Percentiles rank a stretch among this genome's conserved stretches.
phyloP scores from a whole-genome alignment of 129 eudicot genomes.

The Centella asiatica region DNA sequence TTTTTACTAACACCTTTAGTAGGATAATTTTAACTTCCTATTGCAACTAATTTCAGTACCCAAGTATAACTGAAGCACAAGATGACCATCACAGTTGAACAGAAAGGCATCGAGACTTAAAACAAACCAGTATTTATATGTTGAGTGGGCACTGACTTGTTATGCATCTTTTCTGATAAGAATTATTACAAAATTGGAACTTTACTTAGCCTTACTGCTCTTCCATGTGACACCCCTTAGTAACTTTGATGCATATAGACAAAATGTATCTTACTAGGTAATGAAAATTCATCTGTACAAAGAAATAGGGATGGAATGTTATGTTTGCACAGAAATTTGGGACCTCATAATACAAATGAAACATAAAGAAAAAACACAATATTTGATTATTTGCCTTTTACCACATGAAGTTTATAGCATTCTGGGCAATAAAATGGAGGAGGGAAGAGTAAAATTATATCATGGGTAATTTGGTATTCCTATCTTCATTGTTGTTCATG shows the following conservation, averaged over 20 bases:
- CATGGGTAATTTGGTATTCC: not conserved
- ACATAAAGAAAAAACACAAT: no score
- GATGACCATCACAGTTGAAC: not conserved
- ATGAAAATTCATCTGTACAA: no score
- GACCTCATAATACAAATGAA: not conserved
- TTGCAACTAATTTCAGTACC: not conserved
- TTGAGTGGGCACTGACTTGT: no score
- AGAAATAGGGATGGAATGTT: not conserved
- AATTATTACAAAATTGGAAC: no score
- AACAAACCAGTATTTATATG: no score
- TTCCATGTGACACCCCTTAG: not conserved
- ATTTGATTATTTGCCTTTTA: no score
- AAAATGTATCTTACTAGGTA: no score
- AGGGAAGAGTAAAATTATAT: no score
- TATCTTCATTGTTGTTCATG: not conserved
- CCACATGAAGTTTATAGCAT: no score
- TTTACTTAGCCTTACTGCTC: not conserved
- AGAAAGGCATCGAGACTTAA: not conserved
- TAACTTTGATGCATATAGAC: not conserved
- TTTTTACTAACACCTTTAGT: not conserved
- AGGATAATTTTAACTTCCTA: not conserved
- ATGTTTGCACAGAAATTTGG: not conserved
- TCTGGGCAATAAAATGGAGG: no score
- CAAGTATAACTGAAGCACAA: not conserved
- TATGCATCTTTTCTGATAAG: no score